phyloP scores from a whole-genome alignment of 176 grass and related monocot species.

The Bothriochloa decipiens region DNA sequence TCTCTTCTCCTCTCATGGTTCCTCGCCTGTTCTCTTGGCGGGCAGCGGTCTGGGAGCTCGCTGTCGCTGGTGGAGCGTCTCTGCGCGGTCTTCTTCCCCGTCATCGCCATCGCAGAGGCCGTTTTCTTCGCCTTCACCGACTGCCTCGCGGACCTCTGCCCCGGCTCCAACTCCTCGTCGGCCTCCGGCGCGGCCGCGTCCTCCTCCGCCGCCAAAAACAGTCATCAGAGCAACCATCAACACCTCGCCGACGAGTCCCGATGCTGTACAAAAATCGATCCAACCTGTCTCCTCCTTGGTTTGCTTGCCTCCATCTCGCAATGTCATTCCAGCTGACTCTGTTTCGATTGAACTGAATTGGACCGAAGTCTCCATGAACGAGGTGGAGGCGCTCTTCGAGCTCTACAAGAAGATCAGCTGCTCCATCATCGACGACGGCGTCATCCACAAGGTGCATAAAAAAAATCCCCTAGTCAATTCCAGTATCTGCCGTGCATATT shows the following conservation, averaged over 20 bases:
- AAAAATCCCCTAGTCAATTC: background rate
- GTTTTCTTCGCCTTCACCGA: slow-evolving; percentile 56
- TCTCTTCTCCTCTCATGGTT: background rate
- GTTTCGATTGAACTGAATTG: background rate
- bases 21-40: background rate
- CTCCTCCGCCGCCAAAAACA: slow-evolving; percentile 19
- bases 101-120: slow-evolving; percentile 57
- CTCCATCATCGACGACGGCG: slow-evolving; percentile 77
- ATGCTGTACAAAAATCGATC: slow-evolving; percentile 55
- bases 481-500: background rate
- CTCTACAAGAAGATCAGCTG: slow-evolving; percentile 87
- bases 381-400: slow-evolving; percentile 82
- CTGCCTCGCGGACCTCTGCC: slow-evolving; percentile 61
- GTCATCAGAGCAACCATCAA: background rate
- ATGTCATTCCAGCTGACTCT: slow-evolving; percentile 30
- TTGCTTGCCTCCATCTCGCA: background rate
- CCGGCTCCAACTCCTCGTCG: background rate
- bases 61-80: slow-evolving; percentile 75
- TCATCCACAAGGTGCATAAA: slow-evolving; percentile 78
- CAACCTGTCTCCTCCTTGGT: background rate
- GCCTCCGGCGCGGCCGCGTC: background rate
- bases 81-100: slow-evolving; percentile 58
- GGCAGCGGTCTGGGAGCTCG: slow-evolving; percentile 58
- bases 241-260: slow-evolving; percentile 71
- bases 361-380: slow-evolving; percentile 65